Evolutionary conservation across 148 eudicot species (phyloP).

Genomic region (Dianthus caryophyllus): DNA sequence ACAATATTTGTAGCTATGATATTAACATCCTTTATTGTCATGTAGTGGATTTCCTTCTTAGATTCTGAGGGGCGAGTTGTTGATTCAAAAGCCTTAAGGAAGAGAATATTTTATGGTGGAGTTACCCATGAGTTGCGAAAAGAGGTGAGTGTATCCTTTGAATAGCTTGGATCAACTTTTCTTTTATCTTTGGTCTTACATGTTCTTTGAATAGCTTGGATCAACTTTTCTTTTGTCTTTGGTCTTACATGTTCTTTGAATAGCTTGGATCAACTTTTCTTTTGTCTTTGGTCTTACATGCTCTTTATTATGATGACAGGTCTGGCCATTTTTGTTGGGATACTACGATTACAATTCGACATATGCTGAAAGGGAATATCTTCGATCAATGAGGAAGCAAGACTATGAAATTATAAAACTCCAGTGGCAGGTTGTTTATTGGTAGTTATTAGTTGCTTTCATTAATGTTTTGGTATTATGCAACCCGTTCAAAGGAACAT

Average conservation of each 20-base stretch:
- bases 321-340: constrained; percentile 88
- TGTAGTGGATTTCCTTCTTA: constrained; percentile 79
- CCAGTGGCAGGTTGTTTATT: constrained; percentile 82
- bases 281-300: constrained; percentile 4
- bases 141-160: constrained; percentile 48
- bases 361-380: constrained; percentile 86
- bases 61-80: constrained; percentile 81
- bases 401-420: constrained; percentile 81
- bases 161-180: too few relatives aligned
- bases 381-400: constrained; percentile 56
- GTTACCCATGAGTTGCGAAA: constrained; percentile 63
- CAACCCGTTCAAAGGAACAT: neutral
- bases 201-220: too few relatives aligned
- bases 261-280: neutral
- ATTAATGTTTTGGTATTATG: constrained; percentile 9
- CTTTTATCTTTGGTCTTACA: too few relatives aligned
- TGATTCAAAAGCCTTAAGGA: constrained; percentile 63
- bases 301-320: constrained; percentile 35
- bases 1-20: neutral
- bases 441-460: neutral
- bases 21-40: constrained; percentile 9
- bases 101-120: constrained; percentile 93
- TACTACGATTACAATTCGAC: constrained; percentile 76
- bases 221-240: too few relatives aligned
- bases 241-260: too few relatives aligned